Conservation (phyloP, 2,329 filamentous ascomycete species). For the Cladobotryum mycophilum region DNA sequence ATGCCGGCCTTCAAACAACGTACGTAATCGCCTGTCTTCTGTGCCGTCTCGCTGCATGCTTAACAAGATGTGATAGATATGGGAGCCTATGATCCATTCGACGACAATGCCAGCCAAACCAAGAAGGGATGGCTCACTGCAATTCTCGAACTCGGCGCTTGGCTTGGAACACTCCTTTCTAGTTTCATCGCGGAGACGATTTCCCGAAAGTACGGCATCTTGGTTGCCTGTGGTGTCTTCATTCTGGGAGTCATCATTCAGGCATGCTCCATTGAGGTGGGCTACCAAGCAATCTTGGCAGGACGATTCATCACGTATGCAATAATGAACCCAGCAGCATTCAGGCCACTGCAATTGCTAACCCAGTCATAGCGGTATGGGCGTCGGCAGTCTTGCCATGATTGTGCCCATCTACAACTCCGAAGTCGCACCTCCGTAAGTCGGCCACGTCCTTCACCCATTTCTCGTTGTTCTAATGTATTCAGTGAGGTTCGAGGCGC, state of each 20-base stretch:
- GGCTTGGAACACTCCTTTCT: conserved; percentile 65
- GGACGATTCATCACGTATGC: conserved; percentile 63
- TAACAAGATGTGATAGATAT: conserved; percentile 37
- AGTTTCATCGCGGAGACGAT: conserved; percentile 65
- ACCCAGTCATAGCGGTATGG: conserved; percentile 48
- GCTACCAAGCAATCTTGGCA: conserved; percentile 56
- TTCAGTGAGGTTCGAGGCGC: conserved; percentile 33
- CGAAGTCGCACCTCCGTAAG: conserved; percentile 37
- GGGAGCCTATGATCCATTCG: conserved; percentile 45
- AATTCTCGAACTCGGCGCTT: conserved; percentile 70
- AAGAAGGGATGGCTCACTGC: conserved; percentile 57
- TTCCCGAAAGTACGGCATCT: conserved; percentile 62
- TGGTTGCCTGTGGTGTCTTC: conserved; percentile 61
- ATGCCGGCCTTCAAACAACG: conserved; percentile 49
- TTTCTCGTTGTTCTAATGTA: neutral
- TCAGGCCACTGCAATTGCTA: neutral
- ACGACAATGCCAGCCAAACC: conserved; percentile 39
- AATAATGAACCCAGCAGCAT: too few species aligned
- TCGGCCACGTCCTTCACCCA: neutral
- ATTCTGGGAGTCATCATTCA: conserved; percentile 66
- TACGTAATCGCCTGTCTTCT: conserved; percentile 24
- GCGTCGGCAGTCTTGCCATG: conserved; percentile 62
- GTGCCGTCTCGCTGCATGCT: neutral
- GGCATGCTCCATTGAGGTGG: conserved; percentile 50
- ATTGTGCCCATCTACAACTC: conserved; percentile 54